phyloP scores from a whole-genome alignment of 2,329 filamentous ascomycete species.

The Botrytis byssoidea region DNA sequence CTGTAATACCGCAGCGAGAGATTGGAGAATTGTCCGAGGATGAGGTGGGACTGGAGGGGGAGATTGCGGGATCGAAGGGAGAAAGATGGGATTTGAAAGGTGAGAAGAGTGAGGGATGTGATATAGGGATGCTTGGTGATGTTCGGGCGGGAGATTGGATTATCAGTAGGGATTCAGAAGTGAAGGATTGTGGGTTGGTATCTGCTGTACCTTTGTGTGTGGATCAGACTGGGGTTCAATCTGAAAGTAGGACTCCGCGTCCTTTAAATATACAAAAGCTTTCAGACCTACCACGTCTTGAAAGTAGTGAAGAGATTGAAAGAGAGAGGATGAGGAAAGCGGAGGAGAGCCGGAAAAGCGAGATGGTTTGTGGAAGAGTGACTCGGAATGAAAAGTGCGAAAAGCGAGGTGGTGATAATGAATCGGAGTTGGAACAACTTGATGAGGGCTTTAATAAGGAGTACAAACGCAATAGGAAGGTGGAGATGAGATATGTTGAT shows the following conservation, averaged over 20 bases:
- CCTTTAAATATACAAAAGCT: background rate
- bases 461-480: background rate
- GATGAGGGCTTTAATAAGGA: background rate
- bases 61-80: background rate
- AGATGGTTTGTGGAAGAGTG: background rate
- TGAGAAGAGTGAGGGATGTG: background rate
- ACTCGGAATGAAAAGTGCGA: accelerated
- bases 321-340: background rate
- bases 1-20: too few relatives aligned
- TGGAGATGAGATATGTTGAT: background rate
- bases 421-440: background rate
- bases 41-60: background rate
- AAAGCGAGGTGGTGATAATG: background rate
- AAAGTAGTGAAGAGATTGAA: background rate
- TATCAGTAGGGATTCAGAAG: background rate
- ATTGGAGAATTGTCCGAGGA: too few relatives aligned
- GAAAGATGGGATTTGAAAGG: background rate
- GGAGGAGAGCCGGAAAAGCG: too few relatives aligned
- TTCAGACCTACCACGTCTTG: background rate
- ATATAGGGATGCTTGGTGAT: background rate
- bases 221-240: background rate
- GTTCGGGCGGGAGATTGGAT: background rate
- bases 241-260: background rate
- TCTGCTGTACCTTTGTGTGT: background rate
- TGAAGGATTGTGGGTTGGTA: background rate